Conservation (phyloP, 192 early-diverging fungal species). For the Umbelopsis vinacea region DNA sequence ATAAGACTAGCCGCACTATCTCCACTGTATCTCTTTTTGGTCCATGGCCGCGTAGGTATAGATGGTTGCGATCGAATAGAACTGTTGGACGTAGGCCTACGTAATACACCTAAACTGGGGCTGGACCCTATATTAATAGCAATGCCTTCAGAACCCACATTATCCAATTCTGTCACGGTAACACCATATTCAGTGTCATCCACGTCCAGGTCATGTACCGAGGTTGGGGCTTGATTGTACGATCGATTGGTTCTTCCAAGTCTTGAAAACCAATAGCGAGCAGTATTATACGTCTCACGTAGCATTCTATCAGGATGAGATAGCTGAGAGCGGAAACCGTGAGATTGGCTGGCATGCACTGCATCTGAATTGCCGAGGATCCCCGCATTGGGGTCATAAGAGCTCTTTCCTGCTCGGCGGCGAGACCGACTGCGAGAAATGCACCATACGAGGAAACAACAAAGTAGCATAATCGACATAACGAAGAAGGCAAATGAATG, state of each 20-base stretch:
- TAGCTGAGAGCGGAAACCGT: background rate
- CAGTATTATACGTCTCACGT: background rate
- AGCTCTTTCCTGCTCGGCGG: background rate
- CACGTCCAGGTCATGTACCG: background rate
- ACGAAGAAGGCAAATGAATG: slow-evolving; percentile 5
- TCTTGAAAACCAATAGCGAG: slow-evolving; percentile 32
- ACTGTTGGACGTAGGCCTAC: background rate
- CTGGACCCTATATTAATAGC: slow-evolving; percentile 26
- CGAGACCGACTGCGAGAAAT: slow-evolving; percentile 13
- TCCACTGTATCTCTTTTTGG: slow-evolving; percentile 44
- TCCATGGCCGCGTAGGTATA: slow-evolving; percentile 33
- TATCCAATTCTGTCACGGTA: background rate
- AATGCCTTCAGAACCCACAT: background rate
- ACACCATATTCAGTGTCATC: background rate
- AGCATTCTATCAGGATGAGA: slow-evolving; percentile 1
- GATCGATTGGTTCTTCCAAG: slow-evolving; percentile 1
- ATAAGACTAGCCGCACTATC: slow-evolving; percentile 25
- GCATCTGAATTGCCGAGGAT: slow-evolving; percentile 15
- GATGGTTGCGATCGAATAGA: slow-evolving; percentile 27
- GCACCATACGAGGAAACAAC: slow-evolving; percentile 5
- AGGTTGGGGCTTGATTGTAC: background rate
- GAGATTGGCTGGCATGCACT: background rate
- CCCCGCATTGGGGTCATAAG: slow-evolving; percentile 14
- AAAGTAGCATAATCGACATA: slow-evolving; percentile 3
- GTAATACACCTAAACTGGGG: slow-evolving; percentile 21